A percentile compares a stretch with the other conserved stretches of the same genome.
Conservation (phyloP, 2,329 filamentous ascomycete genomes). For the Colletotrichum destructivum region DNA sequence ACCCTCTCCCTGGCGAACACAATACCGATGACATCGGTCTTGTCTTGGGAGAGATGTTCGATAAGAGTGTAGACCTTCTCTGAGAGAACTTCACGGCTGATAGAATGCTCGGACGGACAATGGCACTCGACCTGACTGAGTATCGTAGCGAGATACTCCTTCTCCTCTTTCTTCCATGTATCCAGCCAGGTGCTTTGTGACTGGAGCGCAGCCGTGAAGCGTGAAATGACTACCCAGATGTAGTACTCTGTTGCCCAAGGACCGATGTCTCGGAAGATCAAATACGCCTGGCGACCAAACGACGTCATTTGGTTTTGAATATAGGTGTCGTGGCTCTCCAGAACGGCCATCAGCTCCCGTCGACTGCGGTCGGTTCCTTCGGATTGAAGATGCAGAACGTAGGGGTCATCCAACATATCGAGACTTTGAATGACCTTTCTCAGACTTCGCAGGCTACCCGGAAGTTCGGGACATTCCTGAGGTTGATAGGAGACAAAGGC, state of each 20-base stretch:
- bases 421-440: conserved; percentile 57
- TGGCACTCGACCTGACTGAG: conserved; percentile 56
- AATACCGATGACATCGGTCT: conserved; percentile 68
- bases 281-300: conserved; percentile 65
- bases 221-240: conserved; percentile 64
- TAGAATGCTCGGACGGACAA: conserved; percentile 42
- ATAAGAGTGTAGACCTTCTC: conserved; percentile 73
- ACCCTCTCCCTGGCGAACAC: conserved; percentile 77
- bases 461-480: conserved; percentile 45
- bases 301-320: conserved; percentile 69
- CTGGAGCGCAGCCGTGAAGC: conserved; percentile 47
- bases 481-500: conserved; percentile 52
- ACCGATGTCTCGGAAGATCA: conserved; percentile 73
- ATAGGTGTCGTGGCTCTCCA: conserved; percentile 65
- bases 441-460: conserved; percentile 61
- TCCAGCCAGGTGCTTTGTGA: conserved; percentile 50
- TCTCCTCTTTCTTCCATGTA: conserved; percentile 65
- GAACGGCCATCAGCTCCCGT: conserved; percentile 54
- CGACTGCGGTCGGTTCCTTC: conserved; percentile 59
- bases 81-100: conserved; percentile 58
- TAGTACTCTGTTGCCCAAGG: conserved; percentile 79
- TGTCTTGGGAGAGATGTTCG: conserved; percentile 60
- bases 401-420: conserved; percentile 74
- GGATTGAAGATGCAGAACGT: conserved; percentile 63
- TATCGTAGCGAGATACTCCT: conserved; percentile 67